Conservation (phyloP, 345 rosid species). For the Lenwebbia sp. region DNA sequence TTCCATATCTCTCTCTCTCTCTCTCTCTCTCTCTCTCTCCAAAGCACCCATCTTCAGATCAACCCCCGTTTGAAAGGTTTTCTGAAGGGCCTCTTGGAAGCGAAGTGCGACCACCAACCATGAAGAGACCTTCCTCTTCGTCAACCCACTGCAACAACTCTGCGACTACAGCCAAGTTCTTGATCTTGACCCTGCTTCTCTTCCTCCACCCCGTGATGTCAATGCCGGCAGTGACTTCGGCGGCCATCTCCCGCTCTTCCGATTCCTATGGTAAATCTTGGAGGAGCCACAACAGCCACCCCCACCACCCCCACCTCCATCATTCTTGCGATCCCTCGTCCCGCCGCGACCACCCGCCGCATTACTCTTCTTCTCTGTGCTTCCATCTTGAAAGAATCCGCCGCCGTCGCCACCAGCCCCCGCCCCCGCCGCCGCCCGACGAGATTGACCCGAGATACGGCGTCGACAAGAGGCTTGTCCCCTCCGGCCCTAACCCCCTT, state of each 20-base stretch:
- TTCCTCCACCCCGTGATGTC: neutral
- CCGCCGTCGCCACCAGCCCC: neutral
- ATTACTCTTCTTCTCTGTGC: constrained; percentile 15
- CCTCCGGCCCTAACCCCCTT: constrained; percentile 69
- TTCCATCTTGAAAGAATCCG: constrained; percentile 23
- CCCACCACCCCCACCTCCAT: constrained; percentile 1
- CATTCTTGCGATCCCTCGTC: constrained; percentile 25
- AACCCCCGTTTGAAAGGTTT: neutral
- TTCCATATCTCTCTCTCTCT: neutral
- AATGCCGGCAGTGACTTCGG: neutral
- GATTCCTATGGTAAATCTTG: neutral
- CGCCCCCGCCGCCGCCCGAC: neutral
- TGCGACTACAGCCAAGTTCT: neutral
- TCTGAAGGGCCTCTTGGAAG: neutral
- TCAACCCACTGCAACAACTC: neutral
- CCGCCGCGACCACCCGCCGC: neutral
- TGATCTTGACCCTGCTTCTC: neutral
- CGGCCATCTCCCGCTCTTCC: neutral
- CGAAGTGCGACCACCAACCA: neutral
- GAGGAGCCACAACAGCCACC: constrained; percentile 1
- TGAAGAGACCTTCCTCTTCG: neutral
- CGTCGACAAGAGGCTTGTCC: constrained; percentile 53
- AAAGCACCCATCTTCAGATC: neutral
- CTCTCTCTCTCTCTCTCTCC: neutral
- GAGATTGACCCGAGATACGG: constrained; percentile 57